Conservation (phyloP, 2,329 filamentous ascomycete genomes). For the Ophiostoma quercus region DNA sequence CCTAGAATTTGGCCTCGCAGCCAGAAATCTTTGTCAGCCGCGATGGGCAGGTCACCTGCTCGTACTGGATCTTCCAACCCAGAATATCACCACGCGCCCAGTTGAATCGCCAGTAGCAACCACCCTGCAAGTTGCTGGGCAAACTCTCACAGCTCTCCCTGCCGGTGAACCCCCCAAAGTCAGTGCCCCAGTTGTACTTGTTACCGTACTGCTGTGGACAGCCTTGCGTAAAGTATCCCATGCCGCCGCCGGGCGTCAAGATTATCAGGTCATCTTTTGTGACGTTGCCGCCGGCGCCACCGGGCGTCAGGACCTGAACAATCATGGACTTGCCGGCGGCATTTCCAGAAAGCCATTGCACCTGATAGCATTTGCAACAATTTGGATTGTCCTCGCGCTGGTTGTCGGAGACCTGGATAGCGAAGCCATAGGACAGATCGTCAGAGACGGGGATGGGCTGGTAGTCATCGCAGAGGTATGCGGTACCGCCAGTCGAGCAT, state of each 20-base stretch:
- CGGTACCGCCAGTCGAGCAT: neutral
- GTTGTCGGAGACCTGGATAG: neutral
- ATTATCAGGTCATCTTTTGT: neutral
- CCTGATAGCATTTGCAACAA: neutral
- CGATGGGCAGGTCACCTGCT: neutral
- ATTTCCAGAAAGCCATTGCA: neutral
- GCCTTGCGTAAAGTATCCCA: neutral
- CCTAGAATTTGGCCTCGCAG: neutral
- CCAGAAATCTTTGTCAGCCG: neutral
- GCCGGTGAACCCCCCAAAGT: neutral
- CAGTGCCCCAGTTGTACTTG: neutral
- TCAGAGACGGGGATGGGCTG: neutral
- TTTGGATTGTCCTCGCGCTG: neutral
- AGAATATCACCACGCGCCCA: neutral
- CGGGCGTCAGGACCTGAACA: neutral
- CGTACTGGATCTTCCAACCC: neutral
- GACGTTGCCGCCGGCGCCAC: neutral
- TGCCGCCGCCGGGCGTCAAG: neutral
- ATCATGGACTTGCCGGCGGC: neutral
- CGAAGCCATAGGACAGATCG: neutral
- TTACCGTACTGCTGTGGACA: neutral
- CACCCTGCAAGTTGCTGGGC: neutral
- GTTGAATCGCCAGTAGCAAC: neutral
- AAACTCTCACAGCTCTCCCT: neutral
- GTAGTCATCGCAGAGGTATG: neutral